A percentile compares a stretch with the other conserved stretches of the same genome.
phyloP scores from a whole-genome alignment of 2,329 filamentous ascomycete species.

The Talaromyces sp. region DNA sequence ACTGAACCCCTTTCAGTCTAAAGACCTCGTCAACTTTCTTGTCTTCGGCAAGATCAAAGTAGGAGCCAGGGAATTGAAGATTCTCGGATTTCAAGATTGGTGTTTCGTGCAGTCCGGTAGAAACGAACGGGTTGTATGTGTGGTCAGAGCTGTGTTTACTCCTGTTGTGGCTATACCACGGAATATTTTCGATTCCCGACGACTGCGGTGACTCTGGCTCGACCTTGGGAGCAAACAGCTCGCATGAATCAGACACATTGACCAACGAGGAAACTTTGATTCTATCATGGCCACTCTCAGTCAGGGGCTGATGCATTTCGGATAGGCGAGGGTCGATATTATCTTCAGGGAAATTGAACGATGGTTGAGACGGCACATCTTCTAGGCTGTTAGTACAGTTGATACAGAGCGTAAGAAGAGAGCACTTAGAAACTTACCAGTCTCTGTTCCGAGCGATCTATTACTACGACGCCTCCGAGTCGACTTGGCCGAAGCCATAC shows the following conservation, averaged over 20 bases:
- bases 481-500: conserved; percentile 73
- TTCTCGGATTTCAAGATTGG: conserved; percentile 17
- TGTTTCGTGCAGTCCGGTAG: not conserved
- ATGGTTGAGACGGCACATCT: conserved; percentile 2
- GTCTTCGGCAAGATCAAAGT: conserved; percentile 22
- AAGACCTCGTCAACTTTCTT: conserved; percentile 34
- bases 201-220: conserved; percentile 4
- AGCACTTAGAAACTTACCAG: not conserved
- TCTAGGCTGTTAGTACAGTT: not conserved
- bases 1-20: conserved; percentile 45
- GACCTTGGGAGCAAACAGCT: not conserved
- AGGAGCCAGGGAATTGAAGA: conserved; percentile 20
- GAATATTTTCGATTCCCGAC: not conserved
- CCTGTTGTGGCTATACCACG: not conserved
- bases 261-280: not conserved
- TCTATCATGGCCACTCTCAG: not conserved
- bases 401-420: not conserved
- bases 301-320: not conserved
- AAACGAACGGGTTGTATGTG: not conserved
- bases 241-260: not conserved
- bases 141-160: not conserved
- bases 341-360: conserved; percentile 2
- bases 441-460: not conserved
- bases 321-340: conserved; percentile 15
- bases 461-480: conserved; percentile 50